Evolutionary conservation across 306 rosid species (phyloP), one percentile per base, ranked within the genome.

Genomic region (Sphenostylis stenocarpa): DNA sequence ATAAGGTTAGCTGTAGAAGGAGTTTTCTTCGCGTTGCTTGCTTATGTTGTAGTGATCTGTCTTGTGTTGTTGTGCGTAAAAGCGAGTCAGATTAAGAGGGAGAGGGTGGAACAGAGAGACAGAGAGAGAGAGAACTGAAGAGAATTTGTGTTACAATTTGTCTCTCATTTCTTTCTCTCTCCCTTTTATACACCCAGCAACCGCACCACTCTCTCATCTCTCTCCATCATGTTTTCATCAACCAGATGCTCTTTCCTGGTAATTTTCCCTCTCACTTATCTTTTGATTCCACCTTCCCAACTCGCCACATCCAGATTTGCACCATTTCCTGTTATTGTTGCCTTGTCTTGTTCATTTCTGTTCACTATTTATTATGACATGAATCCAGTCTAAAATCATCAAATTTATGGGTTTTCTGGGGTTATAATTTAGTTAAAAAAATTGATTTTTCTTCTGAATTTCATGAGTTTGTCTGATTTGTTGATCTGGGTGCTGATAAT

Each of bases 221-320:
- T 78, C 71, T 58, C 47, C 76, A 84, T 28, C 84, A 80, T 84
- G 84, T 70, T 84, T 76, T 84, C 82, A 16, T 44, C 84, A 11
- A 75, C 29, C 63, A 55, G 67, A 16, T 78, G 70, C 83, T 9
- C 74, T 44, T 79, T 79, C 67, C 83, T 84, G 97, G 96, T 92
- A 87, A 85, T 16, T 23, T 65, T 24, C 4, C 14, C 15, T 41
- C 16, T 11, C 47, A 10, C 16, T 11, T 55, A 41, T 41, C 15
- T 41, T 41, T 41, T 41, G 15, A 41, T 41, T 41, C 14, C 15
- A 11, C 47, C 4, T 41, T 12, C 47, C 47, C 47, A 41, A 15
- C 3, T 41, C 43, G 1, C 0, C 66, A 4, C 77, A 33, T 69
- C 48, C 77, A 70, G 64, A 79, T 73, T 77, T 52, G 23, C 24